Evolutionary conservation across 345 rosid species (phyloP), one percentile per base, ranked within the genome.

Genomic region (Hibiscus trionum): DNA sequence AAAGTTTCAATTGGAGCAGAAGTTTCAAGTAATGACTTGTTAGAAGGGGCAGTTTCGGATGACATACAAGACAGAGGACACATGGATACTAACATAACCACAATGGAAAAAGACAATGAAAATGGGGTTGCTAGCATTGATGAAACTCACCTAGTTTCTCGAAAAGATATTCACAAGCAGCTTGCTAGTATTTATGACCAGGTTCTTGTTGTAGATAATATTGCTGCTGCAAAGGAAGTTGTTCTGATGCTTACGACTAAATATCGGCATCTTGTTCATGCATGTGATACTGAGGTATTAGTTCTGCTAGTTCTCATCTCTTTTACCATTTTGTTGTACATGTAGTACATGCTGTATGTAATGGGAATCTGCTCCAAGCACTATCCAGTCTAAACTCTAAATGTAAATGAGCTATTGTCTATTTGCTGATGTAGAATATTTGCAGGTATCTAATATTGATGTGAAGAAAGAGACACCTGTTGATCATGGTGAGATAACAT

Each of bases 241-340:
- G 93, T 87, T 31, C 69, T 73, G 49, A 86, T 78, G 86, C 96
- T 94, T 62, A 82, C 84, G 61, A 75, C 82, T 70, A 72, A 85
- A 64, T 91, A 86, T 73, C 81, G 78, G 78, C 83, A 85, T 84
- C 84, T 79, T 73, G 82, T 91, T 26, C 96, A 94, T 83, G 85
- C 97, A 55, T 94, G 98, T 74, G 98, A 94, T 83, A 91, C 98
- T 27, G 97, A 93, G 97, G 98, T 89, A 69, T 57, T 79, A 66
- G 7, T 44, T 70, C n/a, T 72, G 46, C 46, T 53, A 33, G 27
- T 50, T 27, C 75, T 61, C 12, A 16, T 67, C 66, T 15, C 29
- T 6, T 75, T 72, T 78, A 24, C 49, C 31, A 10, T 47, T 46
- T 61, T 72, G 71, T 55, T 8, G 0, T 26, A 26, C 12, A 52